These are phyloP conservation scores for Rhodotorula sp. DNA, from an alignment of 1,284 basidiomycete genomes.

Conservation along the genomic window DNA sequence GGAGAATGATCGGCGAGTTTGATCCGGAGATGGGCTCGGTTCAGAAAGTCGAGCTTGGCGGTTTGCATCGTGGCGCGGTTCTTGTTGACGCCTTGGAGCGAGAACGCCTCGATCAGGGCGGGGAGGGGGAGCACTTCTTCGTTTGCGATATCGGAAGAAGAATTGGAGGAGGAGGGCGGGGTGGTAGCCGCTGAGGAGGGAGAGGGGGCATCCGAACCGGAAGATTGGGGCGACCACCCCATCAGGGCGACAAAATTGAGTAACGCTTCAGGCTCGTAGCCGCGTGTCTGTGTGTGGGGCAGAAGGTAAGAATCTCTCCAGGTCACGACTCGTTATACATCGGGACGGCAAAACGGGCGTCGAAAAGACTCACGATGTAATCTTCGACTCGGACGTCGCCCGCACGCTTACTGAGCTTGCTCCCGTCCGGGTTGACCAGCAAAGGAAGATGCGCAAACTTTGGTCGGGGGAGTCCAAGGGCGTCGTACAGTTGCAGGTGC, in stretches of 20 bases:
- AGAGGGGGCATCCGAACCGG: slow-evolving; percentile 1
- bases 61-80: slow-evolving; percentile 70
- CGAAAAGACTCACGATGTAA: slow-evolving; percentile 63
- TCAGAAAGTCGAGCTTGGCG: slow-evolving; percentile 69
- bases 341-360: no score
- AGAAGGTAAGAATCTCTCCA: not conserved
- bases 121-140: slow-evolving; percentile 14
- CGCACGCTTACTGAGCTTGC: slow-evolving; percentile 91
- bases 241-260: slow-evolving; percentile 91
- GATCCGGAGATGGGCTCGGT: slow-evolving; percentile 70
- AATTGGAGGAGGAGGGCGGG: not conserved
- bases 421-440: slow-evolving; percentile 83
- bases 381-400: slow-evolving; percentile 84
- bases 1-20: slow-evolving; percentile 29
- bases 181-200: not conserved
- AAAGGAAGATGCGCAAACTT: slow-evolving; percentile 89
- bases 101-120: slow-evolving; percentile 57
- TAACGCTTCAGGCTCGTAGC: slow-evolving; percentile 87
- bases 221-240: slow-evolving; percentile 71
- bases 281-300: slow-evolving; percentile 52
- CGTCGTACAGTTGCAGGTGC: slow-evolving; percentile 84
- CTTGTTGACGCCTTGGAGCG: slow-evolving; percentile 68
- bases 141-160: not conserved
- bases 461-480: slow-evolving; percentile 70
- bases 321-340: no score